A percentile compares a stretch with the other conserved stretches of the same genome.
phyloP scores from a whole-genome alignment of 768 basidiomycete species.

The Strobilomyces echinocephalus region DNA sequence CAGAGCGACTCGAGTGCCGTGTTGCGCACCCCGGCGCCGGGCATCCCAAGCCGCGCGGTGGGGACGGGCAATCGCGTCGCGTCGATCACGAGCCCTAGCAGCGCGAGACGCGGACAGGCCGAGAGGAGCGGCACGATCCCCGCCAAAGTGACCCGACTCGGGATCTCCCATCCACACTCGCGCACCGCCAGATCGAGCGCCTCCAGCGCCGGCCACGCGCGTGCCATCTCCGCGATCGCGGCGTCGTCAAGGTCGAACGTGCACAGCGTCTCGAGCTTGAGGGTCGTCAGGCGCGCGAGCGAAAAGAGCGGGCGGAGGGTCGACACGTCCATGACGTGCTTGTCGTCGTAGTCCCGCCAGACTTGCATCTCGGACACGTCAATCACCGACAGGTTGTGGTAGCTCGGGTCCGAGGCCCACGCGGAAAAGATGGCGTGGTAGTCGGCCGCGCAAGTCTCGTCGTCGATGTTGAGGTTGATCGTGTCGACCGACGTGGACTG shows the following conservation, averaged over 20 bases:
- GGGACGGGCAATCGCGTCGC: slow-evolving; percentile 19
- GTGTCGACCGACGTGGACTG: slow-evolving; percentile 26
- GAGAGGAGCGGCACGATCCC: slow-evolving; percentile 22
- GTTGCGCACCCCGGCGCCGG: slow-evolving; percentile 22
- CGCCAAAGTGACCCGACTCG: slow-evolving; percentile 23
- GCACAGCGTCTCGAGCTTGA: slow-evolving; percentile 29
- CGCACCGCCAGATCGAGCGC: slow-evolving; percentile 25
- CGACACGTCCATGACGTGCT: slow-evolving; percentile 26
- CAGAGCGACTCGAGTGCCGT: slow-evolving; percentile 26
- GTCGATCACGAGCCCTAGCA: slow-evolving; percentile 27
- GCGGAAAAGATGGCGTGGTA: slow-evolving; percentile 20
- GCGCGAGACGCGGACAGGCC: slow-evolving; percentile 21
- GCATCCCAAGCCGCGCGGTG: not conserved
- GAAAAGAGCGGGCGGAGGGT: slow-evolving; percentile 24
- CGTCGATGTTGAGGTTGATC: slow-evolving; percentile 31
- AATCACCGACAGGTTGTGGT: slow-evolving; percentile 23
- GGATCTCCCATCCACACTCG: slow-evolving; percentile 30
- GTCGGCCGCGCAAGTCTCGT: slow-evolving; percentile 26
- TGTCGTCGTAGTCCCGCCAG: slow-evolving; percentile 28
- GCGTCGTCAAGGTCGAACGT: slow-evolving; percentile 23
- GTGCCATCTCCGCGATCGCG: slow-evolving; percentile 22
- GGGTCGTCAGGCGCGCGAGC: slow-evolving; percentile 16
- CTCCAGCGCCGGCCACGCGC: slow-evolving; percentile 28
- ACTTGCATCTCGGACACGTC: slow-evolving; percentile 30
- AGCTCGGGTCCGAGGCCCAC: slow-evolving; percentile 22